Base-by-base conservation (phyloP, 495 filamentous ascomycete genomes). In the Evernia prunastri region DNA sequence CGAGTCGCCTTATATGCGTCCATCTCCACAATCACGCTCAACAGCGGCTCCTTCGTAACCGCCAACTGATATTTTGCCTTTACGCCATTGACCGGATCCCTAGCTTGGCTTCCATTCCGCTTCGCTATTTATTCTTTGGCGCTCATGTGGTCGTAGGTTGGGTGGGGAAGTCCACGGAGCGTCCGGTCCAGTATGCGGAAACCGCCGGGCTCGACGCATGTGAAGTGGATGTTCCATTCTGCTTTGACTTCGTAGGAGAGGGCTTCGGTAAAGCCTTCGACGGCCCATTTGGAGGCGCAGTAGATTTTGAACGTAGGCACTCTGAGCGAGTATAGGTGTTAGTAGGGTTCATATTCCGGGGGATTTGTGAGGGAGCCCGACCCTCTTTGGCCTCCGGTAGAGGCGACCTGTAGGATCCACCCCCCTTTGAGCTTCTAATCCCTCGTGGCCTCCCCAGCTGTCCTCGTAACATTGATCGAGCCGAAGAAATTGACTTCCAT, bases 61-160 rank as follows among this genome's bases (percentile, higher is more conserved):
- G 79, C 77, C 18, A 82, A 64, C 54, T 82, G 74, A 61, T 79
- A 82, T 70, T 78, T 76, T 5, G 71, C 77, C 43, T 77, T 70
- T 9, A 74, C 78, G 2, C 69, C 78, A 59, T 80, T 81, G 0
- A 31, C 27, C 20, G 77, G 78, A 61, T 80, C 78, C 20, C 78
- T 79, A 40, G 74, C 72, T 58, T 80, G 77, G 5, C 68, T 75
- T 5, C 73, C 72, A 62, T 80, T 64, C 25, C 73, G 63, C 42
- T 72, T 64, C 9, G 65, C 67, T 71, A 77, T 77, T 1, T 35
- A 56, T 66, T 71, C 68, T 65, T 75, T 73, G 0, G 73, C 75
- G 56, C 80, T 67, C 15, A 80, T 71, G 60, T 79, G 76, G 58
- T 79, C 75, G 59, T 79, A 79, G 1, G 72, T 75, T 11, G 73